A percentile compares a stretch with the other conserved stretches of the same genome.
These are phyloP conservation scores for Purpureocillium takamizusanense DNA, from an alignment of 2,329 filamentous ascomycete species.

Conservation along the genomic window DNA sequence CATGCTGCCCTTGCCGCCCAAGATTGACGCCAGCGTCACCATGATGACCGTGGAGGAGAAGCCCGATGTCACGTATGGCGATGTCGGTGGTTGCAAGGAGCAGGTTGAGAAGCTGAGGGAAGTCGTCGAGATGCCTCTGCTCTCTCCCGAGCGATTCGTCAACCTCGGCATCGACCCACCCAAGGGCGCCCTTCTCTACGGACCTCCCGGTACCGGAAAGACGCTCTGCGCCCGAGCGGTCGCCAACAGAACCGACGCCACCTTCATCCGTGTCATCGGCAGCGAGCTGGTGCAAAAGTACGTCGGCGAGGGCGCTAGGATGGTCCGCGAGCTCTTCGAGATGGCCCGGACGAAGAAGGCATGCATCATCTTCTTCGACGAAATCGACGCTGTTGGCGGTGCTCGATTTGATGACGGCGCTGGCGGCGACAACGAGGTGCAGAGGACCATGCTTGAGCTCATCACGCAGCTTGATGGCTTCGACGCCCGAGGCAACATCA, in stretches of 20 bases:
- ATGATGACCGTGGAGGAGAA: conserved; percentile 99
- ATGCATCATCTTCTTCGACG: conserved; percentile 96
- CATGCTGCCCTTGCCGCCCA: conserved; percentile 86
- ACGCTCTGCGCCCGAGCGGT: conserved; percentile 96
- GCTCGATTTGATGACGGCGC: conserved; percentile 95
- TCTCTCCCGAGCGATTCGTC: conserved; percentile 95
- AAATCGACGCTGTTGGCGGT: conserved; percentile 93
- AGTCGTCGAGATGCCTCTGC: conserved; percentile 95
- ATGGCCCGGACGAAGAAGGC: conserved; percentile 99
- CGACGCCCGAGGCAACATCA: conserved; percentile 94
- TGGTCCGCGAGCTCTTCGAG: conserved; percentile 98
- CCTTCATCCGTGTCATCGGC: conserved; percentile 97
- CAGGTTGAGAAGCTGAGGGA: conserved; percentile 98
- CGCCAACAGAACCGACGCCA: conserved; percentile 94
- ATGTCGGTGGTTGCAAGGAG: conserved; percentile 98
- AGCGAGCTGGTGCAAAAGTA: conserved; percentile 98
- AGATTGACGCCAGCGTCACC: conserved; percentile 97
- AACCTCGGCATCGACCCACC: conserved; percentile 98
- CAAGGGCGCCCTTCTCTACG: conserved; percentile 93
- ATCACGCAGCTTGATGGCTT: conserved; percentile 97
- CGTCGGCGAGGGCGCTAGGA: conserved; percentile 92
- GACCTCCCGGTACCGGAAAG: conserved; percentile 96
- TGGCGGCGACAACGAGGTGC: conserved; percentile 94
- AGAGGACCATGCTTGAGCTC: conserved; percentile 94
- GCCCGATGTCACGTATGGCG: conserved; percentile 96